These are phyloP conservation scores for Micractinium conductrix DNA, from an alignment of 139 green algal species.

Conservation along the genomic window DNA sequence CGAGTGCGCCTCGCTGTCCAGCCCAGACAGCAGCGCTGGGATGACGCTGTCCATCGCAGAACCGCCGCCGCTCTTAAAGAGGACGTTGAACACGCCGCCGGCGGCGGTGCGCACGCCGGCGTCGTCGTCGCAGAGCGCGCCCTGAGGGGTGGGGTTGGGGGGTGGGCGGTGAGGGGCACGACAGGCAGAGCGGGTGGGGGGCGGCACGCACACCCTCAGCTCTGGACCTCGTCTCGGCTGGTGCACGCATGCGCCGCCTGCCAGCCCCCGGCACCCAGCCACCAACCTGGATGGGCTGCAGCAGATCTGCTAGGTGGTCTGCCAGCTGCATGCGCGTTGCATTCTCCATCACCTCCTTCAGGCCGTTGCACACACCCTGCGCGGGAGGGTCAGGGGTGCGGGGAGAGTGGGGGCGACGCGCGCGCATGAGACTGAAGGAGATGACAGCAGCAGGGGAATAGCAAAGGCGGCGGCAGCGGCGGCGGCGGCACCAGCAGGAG, in stretches of 20 bases:
- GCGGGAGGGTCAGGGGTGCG: not conserved
- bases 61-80: constrained; percentile 81
- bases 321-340: constrained; percentile 78
- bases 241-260: not conserved
- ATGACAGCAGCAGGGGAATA: too few relatives aligned
- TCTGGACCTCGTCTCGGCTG: too few relatives aligned
- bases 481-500: too few relatives aligned
- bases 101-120: constrained; percentile 70
- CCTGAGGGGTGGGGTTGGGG: constrained; percentile 37
- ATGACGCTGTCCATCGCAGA: constrained; percentile 86
- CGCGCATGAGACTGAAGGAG: too few relatives aligned
- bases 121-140: constrained; percentile 85
- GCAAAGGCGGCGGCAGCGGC: too few relatives aligned
- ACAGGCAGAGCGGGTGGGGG: too few relatives aligned
- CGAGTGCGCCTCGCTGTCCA: constrained; percentile 57
- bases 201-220: not conserved
- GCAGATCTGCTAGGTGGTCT: constrained; percentile 84
- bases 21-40: constrained; percentile 71
- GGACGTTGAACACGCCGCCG: constrained; percentile 84
- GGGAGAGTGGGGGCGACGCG: too few relatives aligned
- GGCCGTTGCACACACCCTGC: constrained; percentile 77
- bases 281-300: constrained; percentile 74
- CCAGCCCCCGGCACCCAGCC: too few relatives aligned
- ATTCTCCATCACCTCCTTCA: constrained; percentile 86
- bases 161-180: too few relatives aligned